phyloP scores from a whole-genome alignment of 257 asterid species.

The Eustoma russellianum region DNA sequence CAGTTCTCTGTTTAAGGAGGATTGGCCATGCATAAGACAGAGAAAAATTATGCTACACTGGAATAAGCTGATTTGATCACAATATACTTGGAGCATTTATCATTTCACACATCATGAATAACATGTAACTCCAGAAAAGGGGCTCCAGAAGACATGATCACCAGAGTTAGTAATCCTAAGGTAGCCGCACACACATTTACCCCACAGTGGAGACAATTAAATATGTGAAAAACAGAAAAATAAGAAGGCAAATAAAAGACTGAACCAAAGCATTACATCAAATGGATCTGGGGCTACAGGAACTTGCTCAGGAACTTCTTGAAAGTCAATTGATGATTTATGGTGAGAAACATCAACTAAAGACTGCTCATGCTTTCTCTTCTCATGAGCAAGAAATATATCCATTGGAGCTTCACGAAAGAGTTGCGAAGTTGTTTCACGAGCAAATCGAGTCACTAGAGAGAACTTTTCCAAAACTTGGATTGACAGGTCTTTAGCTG shows the following conservation, averaged over 20 bases:
- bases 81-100: slow-evolving; percentile 5
- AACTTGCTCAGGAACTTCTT: slow-evolving; percentile 31
- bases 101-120: background rate
- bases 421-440: slow-evolving; percentile 96
- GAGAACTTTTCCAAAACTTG: slow-evolving; percentile 95
- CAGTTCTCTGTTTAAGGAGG: slow-evolving; percentile 9
- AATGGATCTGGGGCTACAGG: slow-evolving; percentile 60
- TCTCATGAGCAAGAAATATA: slow-evolving; percentile 46
- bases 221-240: background rate
- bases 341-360: slow-evolving; percentile 23
- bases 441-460: slow-evolving; percentile 94
- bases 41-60: background rate
- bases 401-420: slow-evolving; percentile 67
- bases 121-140: background rate
- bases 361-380: slow-evolving; percentile 38
- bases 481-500: slow-evolving; percentile 82
- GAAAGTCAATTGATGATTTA: slow-evolving; percentile 28
- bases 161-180: background rate
- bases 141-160: background rate
- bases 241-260: background rate
- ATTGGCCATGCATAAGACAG: slow-evolving; percentile 16
- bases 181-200: background rate
- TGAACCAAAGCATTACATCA: slow-evolving; percentile 42
- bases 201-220: background rate
- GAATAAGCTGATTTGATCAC: background rate